phyloP scores from a whole-genome alignment of 164 flowering plant species.

The Annona squamosa region DNA sequence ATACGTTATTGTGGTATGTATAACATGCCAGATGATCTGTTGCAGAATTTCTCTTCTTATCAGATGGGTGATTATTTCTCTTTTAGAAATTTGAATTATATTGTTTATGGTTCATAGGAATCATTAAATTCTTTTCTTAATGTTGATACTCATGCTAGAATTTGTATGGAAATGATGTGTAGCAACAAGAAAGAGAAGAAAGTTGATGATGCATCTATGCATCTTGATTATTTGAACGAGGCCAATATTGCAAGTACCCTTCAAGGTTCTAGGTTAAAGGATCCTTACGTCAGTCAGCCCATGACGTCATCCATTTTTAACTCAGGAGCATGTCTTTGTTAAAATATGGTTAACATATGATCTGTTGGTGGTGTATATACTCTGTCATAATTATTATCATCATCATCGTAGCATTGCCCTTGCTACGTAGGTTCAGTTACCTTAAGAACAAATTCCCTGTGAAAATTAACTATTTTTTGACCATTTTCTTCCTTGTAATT shows the following conservation, averaged over 20 bases:
- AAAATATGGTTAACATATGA: too few species aligned
- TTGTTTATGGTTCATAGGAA: not conserved
- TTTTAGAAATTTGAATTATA: not conserved
- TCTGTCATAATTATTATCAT: too few species aligned
- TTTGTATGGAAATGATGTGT: not conserved
- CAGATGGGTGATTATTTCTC: not conserved
- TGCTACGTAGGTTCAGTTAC: too few species aligned
- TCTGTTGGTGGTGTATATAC: too few species aligned
- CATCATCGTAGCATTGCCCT: too few species aligned
- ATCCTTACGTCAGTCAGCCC: not conserved
- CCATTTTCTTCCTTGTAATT: too few species aligned
- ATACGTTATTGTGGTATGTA: conserved; percentile 91
- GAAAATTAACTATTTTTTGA: too few species aligned
- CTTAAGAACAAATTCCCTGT: too few species aligned
- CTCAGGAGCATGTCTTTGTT: not conserved
- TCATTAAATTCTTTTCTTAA: not conserved
- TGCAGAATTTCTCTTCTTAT: not conserved
- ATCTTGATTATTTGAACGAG: not conserved
- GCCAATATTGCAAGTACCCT: not conserved
- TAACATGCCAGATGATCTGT: not conserved
- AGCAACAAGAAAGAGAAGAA: not conserved
- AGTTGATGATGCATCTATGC: not conserved
- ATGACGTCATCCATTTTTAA: not conserved
- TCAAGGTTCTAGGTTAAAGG: not conserved
- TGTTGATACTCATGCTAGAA: not conserved